Base-by-base conservation (phyloP, 164 flowering plant genomes). In the Umbilicus rupestris region DNA sequence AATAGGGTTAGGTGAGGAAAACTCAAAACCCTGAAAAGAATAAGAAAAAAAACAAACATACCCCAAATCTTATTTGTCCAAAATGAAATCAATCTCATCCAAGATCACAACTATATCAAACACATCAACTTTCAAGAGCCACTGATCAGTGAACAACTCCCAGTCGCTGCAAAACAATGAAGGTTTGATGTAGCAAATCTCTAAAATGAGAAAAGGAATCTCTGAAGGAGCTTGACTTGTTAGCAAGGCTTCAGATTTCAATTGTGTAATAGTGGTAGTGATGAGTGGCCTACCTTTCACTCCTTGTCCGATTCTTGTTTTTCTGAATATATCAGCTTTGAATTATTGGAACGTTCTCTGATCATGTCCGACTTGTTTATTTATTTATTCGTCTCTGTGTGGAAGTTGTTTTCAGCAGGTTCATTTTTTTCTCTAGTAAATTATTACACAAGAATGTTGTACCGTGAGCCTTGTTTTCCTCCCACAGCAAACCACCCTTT, bases 221-320 rank as follows among this genome's bases (percentile, higher is more conserved):
- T 9, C 17, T 26, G 59, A 52, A 28, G 59, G 28, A 49, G 26
- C 11, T 49, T 49, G 31, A 52, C 59, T 52, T 52, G 55, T 29
- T 50, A 5, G 57, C 57, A 50, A 50, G 57, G 28, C 11, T 10
- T 50, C 28, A 26, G 59, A 52, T 52, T 52, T 52, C 31, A 52
- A 52, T 24, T 26, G 59, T 52, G 31, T 26, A 26, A 52, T 52
- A 52, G 11, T 26, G 31, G 11, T 26, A 49, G 59, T 52, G 59
- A 52, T 52, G 31, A 52, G 59, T 52, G 59, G 31, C 59, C 59
- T 24, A 52, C 59, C 26, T 52, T 52, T 52, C 59, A 52, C 59
- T 52, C 59, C 59, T 24, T 24, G 59, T 52, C 59, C 26, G 59
- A 52, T 52, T 52, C 59, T 52, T 52, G 22, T 9, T 11, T 24